Conservation (phyloP, 2,329 filamentous ascomycete genomes). For the Dactylonectria macrodidyma region DNA sequence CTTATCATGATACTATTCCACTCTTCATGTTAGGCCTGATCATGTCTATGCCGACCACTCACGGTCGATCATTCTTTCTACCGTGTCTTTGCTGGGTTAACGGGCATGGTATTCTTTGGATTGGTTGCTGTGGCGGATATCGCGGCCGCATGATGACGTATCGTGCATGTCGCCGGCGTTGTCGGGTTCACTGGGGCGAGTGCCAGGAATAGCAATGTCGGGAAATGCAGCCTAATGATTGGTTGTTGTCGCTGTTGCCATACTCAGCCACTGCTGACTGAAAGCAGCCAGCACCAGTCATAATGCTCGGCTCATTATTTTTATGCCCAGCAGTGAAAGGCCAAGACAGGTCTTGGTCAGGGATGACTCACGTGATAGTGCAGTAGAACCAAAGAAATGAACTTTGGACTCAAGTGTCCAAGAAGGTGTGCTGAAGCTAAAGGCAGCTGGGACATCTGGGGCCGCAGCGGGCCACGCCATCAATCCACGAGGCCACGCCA, state of each 20-base stretch:
- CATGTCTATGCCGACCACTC: no score
- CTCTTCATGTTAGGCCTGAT: no score
- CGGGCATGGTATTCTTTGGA: neutral
- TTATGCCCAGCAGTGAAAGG: no score
- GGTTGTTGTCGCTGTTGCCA: neutral
- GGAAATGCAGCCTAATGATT: constrained; percentile 11
- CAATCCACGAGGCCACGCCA: constrained; percentile 21
- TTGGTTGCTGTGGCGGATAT: constrained; percentile 19
- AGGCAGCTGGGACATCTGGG: neutral
- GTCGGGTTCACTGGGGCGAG: neutral
- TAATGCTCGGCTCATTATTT: no score
- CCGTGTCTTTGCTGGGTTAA: constrained; percentile 6
- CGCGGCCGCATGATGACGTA: constrained; percentile 25
- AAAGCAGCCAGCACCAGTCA: neutral
- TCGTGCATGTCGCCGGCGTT: constrained; percentile 14
- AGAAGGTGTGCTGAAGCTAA: no score
- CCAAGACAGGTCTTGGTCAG: neutral
- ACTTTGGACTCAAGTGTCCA: neutral
- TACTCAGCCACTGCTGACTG: neutral
- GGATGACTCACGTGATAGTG: constrained; percentile 15
- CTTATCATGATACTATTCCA: no score
- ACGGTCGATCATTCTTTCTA: neutral
- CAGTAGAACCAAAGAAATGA: neutral
- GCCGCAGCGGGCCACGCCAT: constrained; percentile 18
- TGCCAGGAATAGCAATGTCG: constrained; percentile 24